Evolutionary conservation across 176 grass and related monocot species (phyloP).

Genomic region (Carex cristatella): DNA sequence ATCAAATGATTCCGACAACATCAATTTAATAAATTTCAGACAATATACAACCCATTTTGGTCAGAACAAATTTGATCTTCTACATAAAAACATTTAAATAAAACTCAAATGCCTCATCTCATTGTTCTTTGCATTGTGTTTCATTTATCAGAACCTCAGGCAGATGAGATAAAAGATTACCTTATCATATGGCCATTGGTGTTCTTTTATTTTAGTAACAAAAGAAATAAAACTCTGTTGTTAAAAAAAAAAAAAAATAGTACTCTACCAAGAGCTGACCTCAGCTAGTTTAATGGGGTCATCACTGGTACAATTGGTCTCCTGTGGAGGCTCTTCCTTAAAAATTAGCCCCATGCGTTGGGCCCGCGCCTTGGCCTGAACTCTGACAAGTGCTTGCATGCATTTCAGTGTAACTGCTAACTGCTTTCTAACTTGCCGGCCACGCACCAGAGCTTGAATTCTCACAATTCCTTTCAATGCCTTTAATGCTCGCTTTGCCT

Average conservation of each 20-base stretch:
- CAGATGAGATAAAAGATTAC: neutral
- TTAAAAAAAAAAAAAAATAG: neutral
- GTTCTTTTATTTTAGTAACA: neutral
- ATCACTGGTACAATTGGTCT: conserved; percentile 11
- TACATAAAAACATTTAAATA: neutral
- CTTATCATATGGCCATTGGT: neutral
- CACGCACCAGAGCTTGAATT: conserved; percentile 76
- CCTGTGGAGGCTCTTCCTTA: conserved; percentile 10
- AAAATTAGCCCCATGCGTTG: conserved; percentile 33
- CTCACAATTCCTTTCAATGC: conserved; percentile 74
- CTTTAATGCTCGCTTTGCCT: conserved; percentile 72
- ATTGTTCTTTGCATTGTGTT: neutral
- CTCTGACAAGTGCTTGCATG: conserved; percentile 71
- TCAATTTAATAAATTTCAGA: neutral
- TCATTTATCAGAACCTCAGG: neutral
- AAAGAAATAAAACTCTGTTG: neutral
- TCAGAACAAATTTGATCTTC: neutral
- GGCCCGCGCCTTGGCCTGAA: conserved; percentile 57
- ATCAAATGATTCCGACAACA: neutral
- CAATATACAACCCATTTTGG: neutral
- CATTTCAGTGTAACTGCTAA: conserved; percentile 63
- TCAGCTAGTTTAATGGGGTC: conserved; percentile 64
- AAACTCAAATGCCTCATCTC: neutral
- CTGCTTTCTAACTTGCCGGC: conserved; percentile 75
- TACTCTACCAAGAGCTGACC: conserved; percentile 26